Base-by-base conservation (phyloP, 2,329 filamentous ascomycete species). In the Penicillium sp. region DNA sequence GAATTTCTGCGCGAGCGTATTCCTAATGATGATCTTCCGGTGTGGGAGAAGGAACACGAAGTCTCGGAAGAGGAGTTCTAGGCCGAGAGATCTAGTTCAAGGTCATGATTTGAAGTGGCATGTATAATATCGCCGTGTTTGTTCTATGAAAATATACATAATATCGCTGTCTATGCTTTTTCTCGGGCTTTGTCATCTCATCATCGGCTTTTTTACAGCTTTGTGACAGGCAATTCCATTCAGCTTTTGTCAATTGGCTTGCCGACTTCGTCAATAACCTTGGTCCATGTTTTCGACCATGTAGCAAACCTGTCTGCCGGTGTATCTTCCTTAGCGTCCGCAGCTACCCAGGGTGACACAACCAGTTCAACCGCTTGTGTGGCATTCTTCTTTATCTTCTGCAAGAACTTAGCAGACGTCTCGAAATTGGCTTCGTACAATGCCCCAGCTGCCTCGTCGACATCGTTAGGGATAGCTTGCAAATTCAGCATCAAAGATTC, bases 1-100 rank as follows among this genome's bases (percentile, higher is more conserved):
- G 80, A 85, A 46, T 96, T 91, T 88, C 73, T 97, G 47, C 82
- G 89, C 56, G 88, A 90, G 27, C 82, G 88, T 51, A 87, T 96
- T 34, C 86, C 89, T 2, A 66, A 62, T n/a, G 67, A 71, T 38
- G 75, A 77, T 18, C 58, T 78, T 43, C 67, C 65, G 23, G 71
- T 74, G 47, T 75, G 68, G 69, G 70, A 71, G 49, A 60, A 62
- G 13, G 69, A 62, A 32, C 59, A 66, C 18, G 62, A 64, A 23
- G 39, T 40, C 18, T 50, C 47, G 6, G 55, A 53, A 8, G 55
- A 58, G 36, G 56, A 56, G 29, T 58, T 51, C 30, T 60, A 40
- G 16, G 39, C 45, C 27, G 18, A 7, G 23, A 10, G 23, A 34
- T 32, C 34, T 26, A 30, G 30, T 19, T 27, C 29, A 16, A 36